Percentiles rank a stretch among this genome's conserved stretches.
Evolutionary conservation across 139 green algal species (phyloP).

Genomic region (Chlorella sp.): DNA sequence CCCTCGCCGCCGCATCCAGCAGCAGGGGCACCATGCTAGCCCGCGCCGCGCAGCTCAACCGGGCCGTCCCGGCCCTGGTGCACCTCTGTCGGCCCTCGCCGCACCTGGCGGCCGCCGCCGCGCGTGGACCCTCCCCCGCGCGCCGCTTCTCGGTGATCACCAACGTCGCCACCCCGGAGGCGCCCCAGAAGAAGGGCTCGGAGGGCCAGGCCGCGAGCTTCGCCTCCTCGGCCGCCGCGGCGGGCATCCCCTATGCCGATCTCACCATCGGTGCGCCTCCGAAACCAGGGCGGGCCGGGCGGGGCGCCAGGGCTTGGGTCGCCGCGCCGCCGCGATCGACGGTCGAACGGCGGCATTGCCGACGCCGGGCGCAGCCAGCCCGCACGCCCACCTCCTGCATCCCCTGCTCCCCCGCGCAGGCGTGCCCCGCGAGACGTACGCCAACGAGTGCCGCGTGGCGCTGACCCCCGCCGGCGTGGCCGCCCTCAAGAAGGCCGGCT

Average conservation of each 20-base stretch:
- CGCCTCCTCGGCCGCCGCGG: slow-evolving; percentile 14
- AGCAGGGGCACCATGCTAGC: slow-evolving; percentile 8
- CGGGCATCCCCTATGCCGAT: slow-evolving; percentile 33
- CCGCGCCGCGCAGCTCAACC: slow-evolving; percentile 6
- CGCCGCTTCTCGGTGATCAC: slow-evolving; percentile 18
- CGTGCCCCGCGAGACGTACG: slow-evolving; percentile 75
- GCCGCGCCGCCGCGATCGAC: not conserved
- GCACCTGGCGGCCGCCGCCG: not conserved
- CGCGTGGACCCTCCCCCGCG: not conserved
- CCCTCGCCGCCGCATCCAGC: not conserved
- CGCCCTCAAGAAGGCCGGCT: slow-evolving; percentile 79
- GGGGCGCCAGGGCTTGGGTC: not conserved
- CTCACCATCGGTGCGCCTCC: slow-evolving; percentile 37
- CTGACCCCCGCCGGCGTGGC: slow-evolving; percentile 70
- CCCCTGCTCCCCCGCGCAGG: slow-evolving; percentile 49
- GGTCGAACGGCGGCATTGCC: not conserved
- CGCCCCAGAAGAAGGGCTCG: not conserved
- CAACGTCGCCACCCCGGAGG: slow-evolving; percentile 9
- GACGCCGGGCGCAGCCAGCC: not conserved
- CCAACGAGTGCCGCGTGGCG: slow-evolving; percentile 77
- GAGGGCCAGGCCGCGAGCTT: slow-evolving; percentile 10
- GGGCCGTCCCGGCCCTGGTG: slow-evolving; percentile 19
- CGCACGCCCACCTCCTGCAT: not conserved
- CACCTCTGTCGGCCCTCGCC: not conserved
- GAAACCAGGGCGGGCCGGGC: not conserved